Conservation (phyloP, 2,329 filamentous ascomycete species). For the Pestalotiopsis sp. region DNA sequence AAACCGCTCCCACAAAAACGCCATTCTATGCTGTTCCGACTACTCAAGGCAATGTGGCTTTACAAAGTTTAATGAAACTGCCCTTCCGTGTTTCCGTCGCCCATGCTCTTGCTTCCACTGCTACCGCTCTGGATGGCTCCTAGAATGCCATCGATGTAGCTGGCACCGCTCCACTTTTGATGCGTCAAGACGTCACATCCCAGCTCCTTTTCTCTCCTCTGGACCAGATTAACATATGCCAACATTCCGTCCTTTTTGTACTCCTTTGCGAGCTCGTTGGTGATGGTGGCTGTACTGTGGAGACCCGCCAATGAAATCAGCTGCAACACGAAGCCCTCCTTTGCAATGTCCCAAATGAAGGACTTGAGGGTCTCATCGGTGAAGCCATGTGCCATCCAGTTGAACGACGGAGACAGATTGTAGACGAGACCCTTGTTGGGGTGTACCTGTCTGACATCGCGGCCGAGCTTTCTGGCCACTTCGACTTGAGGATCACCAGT, state of each 20-base stretch:
- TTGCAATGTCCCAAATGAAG: slow-evolving; percentile 96
- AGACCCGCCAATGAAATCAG: slow-evolving; percentile 68
- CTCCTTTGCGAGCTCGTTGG: slow-evolving; percentile 73
- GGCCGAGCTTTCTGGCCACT: slow-evolving; percentile 74
- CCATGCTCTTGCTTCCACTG: slow-evolving; percentile 89
- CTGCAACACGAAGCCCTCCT: slow-evolving; percentile 77
- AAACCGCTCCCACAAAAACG: slow-evolving; percentile 6
- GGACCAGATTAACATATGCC: slow-evolving; percentile 93
- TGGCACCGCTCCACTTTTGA: slow-evolving; percentile 77
- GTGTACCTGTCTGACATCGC: slow-evolving; percentile 68
- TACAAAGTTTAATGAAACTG: slow-evolving; percentile 47
- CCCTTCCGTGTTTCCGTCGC: slow-evolving; percentile 86
- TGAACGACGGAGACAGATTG: slow-evolving; percentile 95
- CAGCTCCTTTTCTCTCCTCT: slow-evolving; percentile 85
- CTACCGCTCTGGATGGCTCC: slow-evolving; percentile 91
- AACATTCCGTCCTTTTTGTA: slow-evolving; percentile 96
- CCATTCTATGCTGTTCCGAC: slow-evolving; percentile 9
- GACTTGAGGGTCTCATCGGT: slow-evolving; percentile 77
- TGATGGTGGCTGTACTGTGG: slow-evolving; percentile 65
- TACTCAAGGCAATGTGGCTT: neutral
- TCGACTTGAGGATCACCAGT: slow-evolving; percentile 85
- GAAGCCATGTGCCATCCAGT: slow-evolving; percentile 98
- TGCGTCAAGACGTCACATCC: slow-evolving; percentile 93
- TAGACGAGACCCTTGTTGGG: slow-evolving; percentile 92
- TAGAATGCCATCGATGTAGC: slow-evolving; percentile 84